Base-by-base conservation (phyloP, 2,329 filamentous ascomycete species). In the Alternaria postmessia region DNA sequence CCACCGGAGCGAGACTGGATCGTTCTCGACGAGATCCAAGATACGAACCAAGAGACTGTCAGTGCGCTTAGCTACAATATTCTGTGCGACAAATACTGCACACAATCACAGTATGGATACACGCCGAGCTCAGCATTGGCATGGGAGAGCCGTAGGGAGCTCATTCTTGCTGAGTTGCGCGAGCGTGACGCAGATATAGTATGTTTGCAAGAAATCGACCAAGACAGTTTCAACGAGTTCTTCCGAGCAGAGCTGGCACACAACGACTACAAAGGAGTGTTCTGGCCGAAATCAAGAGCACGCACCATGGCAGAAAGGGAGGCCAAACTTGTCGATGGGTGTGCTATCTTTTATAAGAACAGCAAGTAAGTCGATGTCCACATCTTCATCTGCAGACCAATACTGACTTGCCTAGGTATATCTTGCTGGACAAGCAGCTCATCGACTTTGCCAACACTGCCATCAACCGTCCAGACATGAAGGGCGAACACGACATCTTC, bases 401-500 rank as follows among this genome's bases (percentile, higher is more conserved):
- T 20, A 39, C 65, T 75, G 41, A 74, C 52, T 22, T 22, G 5
- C 16, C 11, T 51, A 79, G 76, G 59, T 98, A 91, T 80, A 91
- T 97, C 61, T 82, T 97, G 60, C 86, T 99, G 24, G 94, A 98
- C 81, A 97, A 97, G 82, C 92, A 96, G 75, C 83, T 97, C 64
- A 90, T 99, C 72, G 93, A 97, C 78, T 97, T 97, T 76, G 90
- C 91, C 38, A 91, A 92, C 60, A 92, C 93, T 57, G 94, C 94
- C 66, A 97, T 99, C 79, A 95, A 96, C 75, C 86, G 95, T 66
- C 92, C 94, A 3, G 95, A 98, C 76, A 97, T 97, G 88, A 98
- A 98, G 81, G 92, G 94, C 57, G 93, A 96, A 73, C 92, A 96
- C 75, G 95, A 99, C 73, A 94, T 98, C 58, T 98, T 97, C 85